These are phyloP conservation scores for Rhodosporidiobolus sp. DNA, from an alignment of 768 basidiomycete species.

Conservation along the genomic window DNA sequence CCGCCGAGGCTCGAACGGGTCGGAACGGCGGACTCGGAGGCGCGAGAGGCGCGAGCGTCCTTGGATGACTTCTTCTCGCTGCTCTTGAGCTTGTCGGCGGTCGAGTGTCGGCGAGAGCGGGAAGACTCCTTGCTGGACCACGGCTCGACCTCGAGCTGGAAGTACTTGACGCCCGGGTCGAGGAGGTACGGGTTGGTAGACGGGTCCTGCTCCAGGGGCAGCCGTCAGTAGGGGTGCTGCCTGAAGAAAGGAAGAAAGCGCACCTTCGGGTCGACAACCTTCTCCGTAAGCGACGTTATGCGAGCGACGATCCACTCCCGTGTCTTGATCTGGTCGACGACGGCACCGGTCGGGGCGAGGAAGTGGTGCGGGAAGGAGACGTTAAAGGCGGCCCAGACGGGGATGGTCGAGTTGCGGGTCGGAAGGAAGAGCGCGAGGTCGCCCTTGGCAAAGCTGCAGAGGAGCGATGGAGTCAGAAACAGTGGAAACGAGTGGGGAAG, in stretches of 20 bases:
- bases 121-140: constrained; percentile 54
- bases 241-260: constrained; percentile 36
- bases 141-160: constrained; percentile 88
- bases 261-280: constrained; percentile 76
- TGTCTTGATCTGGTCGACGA: constrained; percentile 82
- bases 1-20: neutral
- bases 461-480: neutral
- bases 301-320: constrained; percentile 91
- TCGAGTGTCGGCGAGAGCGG: constrained; percentile 27
- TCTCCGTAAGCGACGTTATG: constrained; percentile 81
- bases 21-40: constrained; percentile 3
- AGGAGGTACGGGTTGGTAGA: constrained; percentile 83
- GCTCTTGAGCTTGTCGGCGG: constrained; percentile 23
- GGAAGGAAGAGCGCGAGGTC: constrained; percentile 94
- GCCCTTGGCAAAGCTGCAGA: constrained; percentile 69
- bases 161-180: constrained; percentile 84
- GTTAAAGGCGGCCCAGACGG: constrained; percentile 98
- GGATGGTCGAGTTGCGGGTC: constrained; percentile 85
- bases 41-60: constrained; percentile 1
- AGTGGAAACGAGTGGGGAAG: neutral
- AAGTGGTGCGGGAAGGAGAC: constrained; percentile 98
- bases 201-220: constrained; percentile 59
- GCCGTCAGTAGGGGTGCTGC: neutral
- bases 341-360: constrained; percentile 76
- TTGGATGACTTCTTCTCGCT: constrained; percentile 12